phyloP scores from a whole-genome alignment of 768 basidiomycete genomes.

The Coprinopsis strossmayeri region DNA sequence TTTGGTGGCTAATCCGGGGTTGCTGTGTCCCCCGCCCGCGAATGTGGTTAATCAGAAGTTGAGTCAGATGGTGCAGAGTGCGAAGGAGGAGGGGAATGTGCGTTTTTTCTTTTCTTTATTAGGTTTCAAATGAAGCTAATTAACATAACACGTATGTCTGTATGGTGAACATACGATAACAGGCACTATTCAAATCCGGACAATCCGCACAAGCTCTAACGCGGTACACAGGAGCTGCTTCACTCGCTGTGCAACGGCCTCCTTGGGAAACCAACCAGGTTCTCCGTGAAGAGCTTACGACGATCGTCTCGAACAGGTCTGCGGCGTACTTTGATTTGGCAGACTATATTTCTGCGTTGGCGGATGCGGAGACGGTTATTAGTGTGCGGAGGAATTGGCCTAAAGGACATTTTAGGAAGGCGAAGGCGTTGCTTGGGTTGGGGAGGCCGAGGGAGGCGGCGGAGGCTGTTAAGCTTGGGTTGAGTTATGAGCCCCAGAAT shows the following conservation, averaged over 20 bases:
- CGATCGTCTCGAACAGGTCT: conserved; percentile 86
- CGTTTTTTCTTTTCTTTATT: conserved; percentile 26
- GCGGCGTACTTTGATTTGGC: conserved; percentile 76
- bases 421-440: conserved; percentile 79
- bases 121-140: neutral
- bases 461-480: conserved; percentile 74
- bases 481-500: conserved; percentile 71
- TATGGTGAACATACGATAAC: no score
- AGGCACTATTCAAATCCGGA: conserved; percentile 77
- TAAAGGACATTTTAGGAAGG: conserved; percentile 94
- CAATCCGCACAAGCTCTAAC: conserved; percentile 65
- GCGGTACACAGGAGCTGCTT: conserved; percentile 74
- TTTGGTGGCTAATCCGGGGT: conserved; percentile 59
- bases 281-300: conserved; percentile 86
- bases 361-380: conserved; percentile 81
- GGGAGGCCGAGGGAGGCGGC: conserved; percentile 65
- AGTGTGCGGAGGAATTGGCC: conserved; percentile 81
- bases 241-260: conserved; percentile 72
- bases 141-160: no score
- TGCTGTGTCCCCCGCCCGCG: conserved; percentile 77
- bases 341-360: conserved; percentile 71
- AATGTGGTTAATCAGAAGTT: conserved; percentile 72
- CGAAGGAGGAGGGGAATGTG: conserved; percentile 96
- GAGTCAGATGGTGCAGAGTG: conserved; percentile 62
- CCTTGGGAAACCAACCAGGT: conserved; percentile 84